Evolutionary conservation across 805 yeast genomes (phyloP).

Genomic region (Candida fluviatilis): DNA sequence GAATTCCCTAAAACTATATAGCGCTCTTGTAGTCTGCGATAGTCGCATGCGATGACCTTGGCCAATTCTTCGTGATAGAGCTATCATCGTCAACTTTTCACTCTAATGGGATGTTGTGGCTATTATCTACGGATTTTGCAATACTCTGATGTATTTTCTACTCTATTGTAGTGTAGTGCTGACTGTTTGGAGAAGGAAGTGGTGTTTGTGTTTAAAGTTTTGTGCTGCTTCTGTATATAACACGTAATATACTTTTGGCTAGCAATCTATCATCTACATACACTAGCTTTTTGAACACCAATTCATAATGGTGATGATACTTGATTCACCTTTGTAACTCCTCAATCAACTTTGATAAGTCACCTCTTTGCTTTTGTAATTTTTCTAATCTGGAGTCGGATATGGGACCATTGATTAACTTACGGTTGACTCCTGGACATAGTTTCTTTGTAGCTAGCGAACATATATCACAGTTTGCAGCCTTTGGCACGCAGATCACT

Average conservation of each 20-base stretch:
- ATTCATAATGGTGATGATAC: too few species aligned
- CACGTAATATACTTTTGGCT: too few species aligned
- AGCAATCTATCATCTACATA: too few species aligned
- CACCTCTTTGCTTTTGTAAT: conserved; percentile 29
- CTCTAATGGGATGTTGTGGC: too few species aligned
- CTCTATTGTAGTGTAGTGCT: too few species aligned
- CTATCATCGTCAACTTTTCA: too few species aligned
- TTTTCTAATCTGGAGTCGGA: conserved; percentile 25
- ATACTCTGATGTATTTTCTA: too few species aligned
- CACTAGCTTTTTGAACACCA: too few species aligned
- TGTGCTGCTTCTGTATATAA: too few species aligned
- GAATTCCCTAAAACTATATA: conserved; percentile 1
- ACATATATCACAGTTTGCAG: conserved; percentile 70
- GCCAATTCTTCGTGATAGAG: background rate
- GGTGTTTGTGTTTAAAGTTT: too few species aligned
- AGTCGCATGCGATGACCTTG: background rate
- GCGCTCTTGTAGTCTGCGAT: background rate
- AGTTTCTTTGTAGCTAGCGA: conserved; percentile 46
- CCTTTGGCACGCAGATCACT: conserved; percentile 71
- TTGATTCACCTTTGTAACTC: background rate
- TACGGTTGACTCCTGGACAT: conserved; percentile 56
- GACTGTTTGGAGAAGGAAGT: too few species aligned
- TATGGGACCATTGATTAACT: conserved; percentile 26
- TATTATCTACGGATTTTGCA: too few species aligned
- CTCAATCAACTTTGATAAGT: conserved; percentile 17